Percentiles rank a stretch among this genome's conserved stretches.
phyloP scores from a whole-genome alignment of 768 basidiomycete species.

The Cyclocybe aegerita region DNA sequence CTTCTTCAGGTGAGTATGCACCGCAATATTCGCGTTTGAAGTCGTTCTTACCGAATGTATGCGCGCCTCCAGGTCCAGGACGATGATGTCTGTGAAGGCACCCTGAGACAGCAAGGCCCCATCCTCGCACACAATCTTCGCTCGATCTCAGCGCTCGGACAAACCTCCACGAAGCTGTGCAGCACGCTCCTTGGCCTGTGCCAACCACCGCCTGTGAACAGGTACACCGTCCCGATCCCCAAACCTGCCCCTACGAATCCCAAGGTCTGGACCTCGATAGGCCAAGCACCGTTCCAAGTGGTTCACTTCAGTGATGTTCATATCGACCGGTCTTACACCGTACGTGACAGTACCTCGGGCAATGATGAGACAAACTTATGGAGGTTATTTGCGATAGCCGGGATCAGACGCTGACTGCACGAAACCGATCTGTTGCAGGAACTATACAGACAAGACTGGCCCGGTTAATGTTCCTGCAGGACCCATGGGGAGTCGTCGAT shows the following conservation, averaged over 20 bases:
- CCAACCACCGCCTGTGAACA: constrained; percentile 40
- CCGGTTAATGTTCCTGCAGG: constrained; percentile 43
- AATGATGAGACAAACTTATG: background rate
- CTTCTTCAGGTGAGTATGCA: constrained; percentile 30
- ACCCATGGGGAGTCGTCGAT: constrained; percentile 42
- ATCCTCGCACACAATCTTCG: constrained; percentile 54
- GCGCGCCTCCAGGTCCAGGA: constrained; percentile 38
- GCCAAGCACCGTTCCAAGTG: constrained; percentile 46
- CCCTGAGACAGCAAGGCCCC: constrained; percentile 46
- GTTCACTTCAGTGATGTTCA: constrained; percentile 61
- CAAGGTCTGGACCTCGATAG: constrained; percentile 27
- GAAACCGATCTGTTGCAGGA: constrained; percentile 57
- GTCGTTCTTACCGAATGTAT: background rate
- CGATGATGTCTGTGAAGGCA: constrained; percentile 53
- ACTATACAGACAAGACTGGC: constrained; percentile 35
- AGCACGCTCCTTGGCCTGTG: constrained; percentile 52
- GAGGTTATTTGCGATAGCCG: constrained; percentile 28
- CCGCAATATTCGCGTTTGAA: background rate
- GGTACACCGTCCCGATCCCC: constrained; percentile 42
- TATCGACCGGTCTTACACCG: constrained; percentile 52
- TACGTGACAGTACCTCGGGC: constrained; percentile 18
- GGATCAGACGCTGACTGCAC: constrained; percentile 53
- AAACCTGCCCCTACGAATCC: constrained; percentile 32
- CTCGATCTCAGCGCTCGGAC: constrained; percentile 38
- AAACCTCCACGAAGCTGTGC: constrained; percentile 51